Evolutionary conservation across 2,329 filamentous ascomycete genomes (phyloP).

Genomic region (Fusarium acutatum): DNA sequence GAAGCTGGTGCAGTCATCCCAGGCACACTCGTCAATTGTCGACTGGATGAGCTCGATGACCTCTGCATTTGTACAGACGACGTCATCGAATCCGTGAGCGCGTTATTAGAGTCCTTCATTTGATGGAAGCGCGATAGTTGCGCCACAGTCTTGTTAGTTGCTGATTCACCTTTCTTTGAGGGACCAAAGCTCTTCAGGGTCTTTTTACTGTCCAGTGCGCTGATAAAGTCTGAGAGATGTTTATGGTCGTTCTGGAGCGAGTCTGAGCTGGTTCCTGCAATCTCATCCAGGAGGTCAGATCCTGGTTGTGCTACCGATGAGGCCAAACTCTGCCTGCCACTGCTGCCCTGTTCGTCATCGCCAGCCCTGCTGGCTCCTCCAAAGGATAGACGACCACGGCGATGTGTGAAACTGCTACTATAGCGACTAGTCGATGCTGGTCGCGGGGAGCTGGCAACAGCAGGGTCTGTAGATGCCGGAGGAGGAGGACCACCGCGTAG

Average conservation of each 20-base stretch:
- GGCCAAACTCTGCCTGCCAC: constrained; percentile 78
- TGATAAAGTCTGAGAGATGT: constrained; percentile 92
- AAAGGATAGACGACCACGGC: constrained; percentile 79
- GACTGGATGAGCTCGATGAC: constrained; percentile 77
- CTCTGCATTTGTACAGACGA: constrained; percentile 87
- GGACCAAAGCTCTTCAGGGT: constrained; percentile 83
- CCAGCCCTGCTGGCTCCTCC: constrained; percentile 72
- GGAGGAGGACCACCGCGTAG: constrained; percentile 73
- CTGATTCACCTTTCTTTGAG: constrained; percentile 71
- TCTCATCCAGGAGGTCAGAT: constrained; percentile 80
- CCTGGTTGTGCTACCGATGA: constrained; percentile 77
- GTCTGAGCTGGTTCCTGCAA: constrained; percentile 71
- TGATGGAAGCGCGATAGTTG: constrained; percentile 86
- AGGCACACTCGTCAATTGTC: constrained; percentile 66
- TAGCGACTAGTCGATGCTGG: constrained; percentile 82
- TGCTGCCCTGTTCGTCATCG: constrained; percentile 80
- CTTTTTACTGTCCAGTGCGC: constrained; percentile 86
- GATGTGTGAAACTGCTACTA: constrained; percentile 93
- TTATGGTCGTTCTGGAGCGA: constrained; percentile 82
- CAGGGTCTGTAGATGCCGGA: constrained; percentile 63
- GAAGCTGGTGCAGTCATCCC: constrained; percentile 78
- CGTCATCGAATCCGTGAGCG: constrained; percentile 90
- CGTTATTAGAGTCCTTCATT: constrained; percentile 89
- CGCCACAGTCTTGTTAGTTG: constrained; percentile 78
- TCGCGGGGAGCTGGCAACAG: constrained; percentile 79